These are phyloP conservation scores for Diaporthe eres DNA, from an alignment of 2,329 filamentous ascomycete species.

Conservation along the genomic window DNA sequence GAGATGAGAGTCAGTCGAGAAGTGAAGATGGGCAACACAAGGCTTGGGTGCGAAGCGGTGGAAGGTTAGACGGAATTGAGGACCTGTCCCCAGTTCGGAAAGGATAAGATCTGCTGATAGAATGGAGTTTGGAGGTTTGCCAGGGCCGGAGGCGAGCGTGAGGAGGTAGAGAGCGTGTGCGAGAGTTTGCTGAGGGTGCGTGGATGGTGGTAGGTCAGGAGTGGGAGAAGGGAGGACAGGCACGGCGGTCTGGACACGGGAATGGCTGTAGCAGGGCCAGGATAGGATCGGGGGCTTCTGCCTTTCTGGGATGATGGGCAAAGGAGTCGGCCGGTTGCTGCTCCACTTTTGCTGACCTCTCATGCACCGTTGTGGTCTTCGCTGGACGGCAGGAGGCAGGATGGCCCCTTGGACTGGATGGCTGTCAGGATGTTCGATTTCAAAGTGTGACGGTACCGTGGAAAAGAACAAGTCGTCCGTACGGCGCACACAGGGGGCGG, in stretches of 20 bases:
- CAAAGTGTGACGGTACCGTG: constrained; percentile 20
- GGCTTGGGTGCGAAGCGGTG: constrained; percentile 20
- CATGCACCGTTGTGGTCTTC: neutral
- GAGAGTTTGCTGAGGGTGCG: constrained; percentile 4
- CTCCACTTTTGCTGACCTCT: constrained; percentile 38
- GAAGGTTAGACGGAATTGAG: constrained; percentile 37
- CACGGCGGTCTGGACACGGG: constrained; percentile 28
- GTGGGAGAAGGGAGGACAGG: constrained; percentile 30
- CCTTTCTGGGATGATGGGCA: constrained; percentile 37
- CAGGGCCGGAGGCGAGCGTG: constrained; percentile 27
- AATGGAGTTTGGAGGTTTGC: constrained; percentile 33
- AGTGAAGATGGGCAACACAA: constrained; percentile 26
- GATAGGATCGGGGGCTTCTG: constrained; percentile 34
- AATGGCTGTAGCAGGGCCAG: constrained; percentile 23
- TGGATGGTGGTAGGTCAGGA: constrained; percentile 29
- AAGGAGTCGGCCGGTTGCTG: constrained; percentile 33
- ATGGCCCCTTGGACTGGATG: constrained; percentile 23
- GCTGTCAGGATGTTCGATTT: constrained; percentile 3
- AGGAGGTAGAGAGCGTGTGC: constrained; percentile 24
- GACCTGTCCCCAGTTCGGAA: constrained; percentile 42
- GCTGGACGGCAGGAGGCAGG: constrained; percentile 29
- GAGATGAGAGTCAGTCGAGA: constrained; percentile 10
- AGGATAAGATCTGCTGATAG: constrained; percentile 41
- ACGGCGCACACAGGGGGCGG: constrained; percentile 7
- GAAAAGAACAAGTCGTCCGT: neutral